Conservation (phyloP, 2,329 filamentous ascomycete species). For the Aspergillus hiratsukae region DNA sequence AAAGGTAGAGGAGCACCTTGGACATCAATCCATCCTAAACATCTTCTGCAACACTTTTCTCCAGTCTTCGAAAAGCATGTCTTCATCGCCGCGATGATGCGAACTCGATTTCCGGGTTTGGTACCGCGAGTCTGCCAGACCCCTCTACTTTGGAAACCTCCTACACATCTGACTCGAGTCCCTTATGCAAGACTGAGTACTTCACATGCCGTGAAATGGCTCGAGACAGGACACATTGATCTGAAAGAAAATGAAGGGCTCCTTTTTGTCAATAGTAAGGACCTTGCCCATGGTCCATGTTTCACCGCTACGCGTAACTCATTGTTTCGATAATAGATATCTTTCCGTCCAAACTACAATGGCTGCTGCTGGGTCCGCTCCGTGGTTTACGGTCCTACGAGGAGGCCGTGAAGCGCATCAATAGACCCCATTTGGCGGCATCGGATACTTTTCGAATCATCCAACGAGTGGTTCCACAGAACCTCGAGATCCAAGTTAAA, state of each 20-base stretch:
- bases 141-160: slow-evolving; percentile 3
- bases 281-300: background rate
- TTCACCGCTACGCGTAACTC: background rate
- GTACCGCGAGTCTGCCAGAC: slow-evolving; percentile 4
- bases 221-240: slow-evolving; percentile 77
- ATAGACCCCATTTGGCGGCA: slow-evolving; percentile 48
- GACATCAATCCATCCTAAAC: background rate
- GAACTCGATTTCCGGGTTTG: slow-evolving; percentile 8
- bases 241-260: slow-evolving; percentile 72
- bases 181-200: background rate
- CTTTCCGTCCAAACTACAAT: slow-evolving; percentile 73
- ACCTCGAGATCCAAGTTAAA: slow-evolving; percentile 64
- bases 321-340: slow-evolving; percentile 54
- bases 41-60: background rate
- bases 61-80: background rate
- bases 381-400: slow-evolving; percentile 43
- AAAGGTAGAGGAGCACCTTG: background rate
- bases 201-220: slow-evolving; percentile 46
- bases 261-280: slow-evolving; percentile 78
- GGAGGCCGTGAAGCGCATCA: slow-evolving; percentile 48
- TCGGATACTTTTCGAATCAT: slow-evolving; percentile 55
- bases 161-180: background rate
- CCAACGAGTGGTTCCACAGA: slow-evolving; percentile 58
- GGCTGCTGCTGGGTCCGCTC: slow-evolving; percentile 53
- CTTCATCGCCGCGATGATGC: slow-evolving; percentile 17